Conservation (phyloP, 495 filamentous ascomycete species). For the Lasiosphaeria hispida region DNA sequence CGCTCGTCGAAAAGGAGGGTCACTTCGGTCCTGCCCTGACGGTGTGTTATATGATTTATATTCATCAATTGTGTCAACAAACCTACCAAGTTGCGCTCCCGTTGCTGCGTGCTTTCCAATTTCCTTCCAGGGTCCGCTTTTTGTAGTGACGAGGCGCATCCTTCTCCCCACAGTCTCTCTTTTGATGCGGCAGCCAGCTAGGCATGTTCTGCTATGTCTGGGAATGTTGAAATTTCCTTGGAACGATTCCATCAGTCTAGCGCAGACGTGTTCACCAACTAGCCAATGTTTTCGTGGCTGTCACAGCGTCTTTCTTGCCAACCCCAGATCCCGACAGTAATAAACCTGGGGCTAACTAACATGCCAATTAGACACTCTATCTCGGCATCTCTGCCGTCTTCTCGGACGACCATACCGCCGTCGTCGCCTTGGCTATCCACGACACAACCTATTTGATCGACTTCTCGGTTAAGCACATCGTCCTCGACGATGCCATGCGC, state of each 20-base stretch:
- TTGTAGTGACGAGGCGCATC: no score
- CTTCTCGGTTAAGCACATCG: constrained; percentile 60
- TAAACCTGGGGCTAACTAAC: constrained; percentile 14
- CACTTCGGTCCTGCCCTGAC: constrained; percentile 44
- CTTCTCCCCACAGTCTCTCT: no score
- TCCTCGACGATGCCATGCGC: constrained; percentile 34
- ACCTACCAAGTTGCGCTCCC: no score
- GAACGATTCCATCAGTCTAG: no score
- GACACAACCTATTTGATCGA: constrained; percentile 78
- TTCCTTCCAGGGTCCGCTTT: no score
- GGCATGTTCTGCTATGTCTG: background rate
- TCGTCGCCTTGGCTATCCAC: constrained; percentile 67
- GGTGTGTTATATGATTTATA: constrained; percentile 29
- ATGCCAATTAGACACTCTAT: constrained; percentile 56
- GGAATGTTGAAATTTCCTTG: no score
- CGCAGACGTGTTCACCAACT: no score
- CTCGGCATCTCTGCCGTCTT: constrained; percentile 59
- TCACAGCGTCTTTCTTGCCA: no score
- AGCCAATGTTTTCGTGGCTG: no score
- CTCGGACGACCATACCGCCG: constrained; percentile 47
- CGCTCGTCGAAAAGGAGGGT: constrained; percentile 44
- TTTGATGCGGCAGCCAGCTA: background rate
- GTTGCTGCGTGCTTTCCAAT: no score
- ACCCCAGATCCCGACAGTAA: no score
- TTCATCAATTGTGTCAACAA: background rate